Evolutionary conservation across 1,284 basidiomycete species (phyloP), one percentile per base, ranked within the genome.

Genomic region (Irpex rosettiformis): DNA sequence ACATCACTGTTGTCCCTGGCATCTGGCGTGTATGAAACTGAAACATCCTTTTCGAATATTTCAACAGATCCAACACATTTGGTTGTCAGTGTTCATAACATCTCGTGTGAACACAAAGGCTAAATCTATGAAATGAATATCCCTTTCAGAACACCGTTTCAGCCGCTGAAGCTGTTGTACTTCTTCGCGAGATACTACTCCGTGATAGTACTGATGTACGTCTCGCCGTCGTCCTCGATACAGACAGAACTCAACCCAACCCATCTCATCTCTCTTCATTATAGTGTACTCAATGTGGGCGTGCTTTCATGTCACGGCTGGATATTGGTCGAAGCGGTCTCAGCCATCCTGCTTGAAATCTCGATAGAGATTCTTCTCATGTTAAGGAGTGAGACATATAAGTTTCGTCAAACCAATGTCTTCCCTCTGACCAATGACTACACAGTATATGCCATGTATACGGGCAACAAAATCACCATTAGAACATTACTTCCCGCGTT

Each of bases 381-480:
- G 21, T 57, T 73, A 3, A 66, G 72, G 57, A 64, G 72, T 74
- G 53, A 52, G 71, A n/a, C 11, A 3, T 48, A 5, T 18, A 28
- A 18, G 18, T 18, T 29, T 11, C 3, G 30, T 13, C 42, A 4
- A 37, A 18, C 13, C 22, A 16, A 37, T 25, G 10, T 7, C 6
- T 8, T 21, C 21, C 33, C 30, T 48, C 16, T 45, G 5, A 27
- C 42, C 3, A 11, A 29, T 18, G 13, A 18, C n/a, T 24, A 13
- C 16, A 28, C 57, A 74, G 72, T 73, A 48, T 68, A 71, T 52
- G 72, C 72, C 16, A 62, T 73, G 21, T 73, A 73, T 48, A 62
- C 61, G n/a, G 66, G 64, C 24, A 67, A 59, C 51, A 61, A 56
- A 24, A 52, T 30, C 10, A 24, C 70, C 16, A 56, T 68, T 24